Base-by-base conservation (phyloP, 352 stramenopile genomes). In the Globisporangium orthogonon region DNA sequence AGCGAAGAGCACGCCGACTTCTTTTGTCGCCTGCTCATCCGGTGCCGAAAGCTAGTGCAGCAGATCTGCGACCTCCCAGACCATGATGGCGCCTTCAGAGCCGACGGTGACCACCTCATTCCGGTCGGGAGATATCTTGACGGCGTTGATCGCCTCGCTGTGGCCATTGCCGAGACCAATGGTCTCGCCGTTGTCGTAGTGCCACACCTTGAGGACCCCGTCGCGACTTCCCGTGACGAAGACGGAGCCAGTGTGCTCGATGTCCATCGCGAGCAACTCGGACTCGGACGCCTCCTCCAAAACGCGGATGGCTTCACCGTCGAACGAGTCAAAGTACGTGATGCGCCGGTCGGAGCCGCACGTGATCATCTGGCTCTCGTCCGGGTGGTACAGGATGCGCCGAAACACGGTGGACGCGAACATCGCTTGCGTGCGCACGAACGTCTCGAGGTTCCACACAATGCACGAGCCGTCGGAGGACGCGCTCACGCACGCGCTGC, bases 341-440 rank as follows among this genome's bases (percentile, higher is more conserved):
- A 99, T 89, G 58, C 97, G 97, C 51, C 92, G 86, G 65, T 98
- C 97, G 17, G 80, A 91, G 45, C 94, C 93, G 65, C 91, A 98
- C 39, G 96, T 98, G 52, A 99, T 76, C 63, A 98, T 85, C 70
- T 98, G 96, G 39, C 78, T 96, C 61, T 98, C 94, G 74, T 99
- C 96, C 6, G 96, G 95, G 69, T 98, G 95, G 75, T 98, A 99
- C 37, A 94, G 58, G 23, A 98, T 82, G 52, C 83, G 68, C 50
- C 93, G 89, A 67, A 98, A 99, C 10, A 98, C 85, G 14, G 94
- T 98, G 50, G 85, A 94, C 33, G 97, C 96, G 63, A 98, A 98
- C 76, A 99, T 89, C 33, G 96, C 95, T 58, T 97, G 85, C 35
- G 95, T 86, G 37, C 96, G 81, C 37, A 98, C 83, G 58, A 88